Evolutionary conservation across 2,329 filamentous ascomycete species (phyloP).

Genomic region (Cordyceps fumosorosea): DNA sequence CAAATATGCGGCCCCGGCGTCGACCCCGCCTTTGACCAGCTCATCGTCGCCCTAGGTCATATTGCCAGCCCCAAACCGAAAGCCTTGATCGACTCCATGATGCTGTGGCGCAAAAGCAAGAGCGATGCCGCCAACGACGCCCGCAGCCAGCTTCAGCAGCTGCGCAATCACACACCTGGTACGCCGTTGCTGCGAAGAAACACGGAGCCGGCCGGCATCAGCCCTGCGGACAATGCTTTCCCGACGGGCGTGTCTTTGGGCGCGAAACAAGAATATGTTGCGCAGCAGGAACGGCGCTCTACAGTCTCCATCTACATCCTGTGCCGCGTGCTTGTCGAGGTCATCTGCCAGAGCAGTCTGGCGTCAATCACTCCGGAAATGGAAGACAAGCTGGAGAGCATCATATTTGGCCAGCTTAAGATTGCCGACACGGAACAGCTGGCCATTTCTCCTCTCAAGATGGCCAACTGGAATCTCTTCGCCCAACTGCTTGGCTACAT

Average conservation of each 20-base stretch:
- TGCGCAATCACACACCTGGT: constrained; percentile 34
- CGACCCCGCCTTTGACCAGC: constrained; percentile 85
- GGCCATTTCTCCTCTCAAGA: constrained; percentile 69
- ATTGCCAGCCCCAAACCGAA: constrained; percentile 93
- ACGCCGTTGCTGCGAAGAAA: constrained; percentile 60
- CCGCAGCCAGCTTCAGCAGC: constrained; percentile 50
- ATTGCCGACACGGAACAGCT: constrained; percentile 79
- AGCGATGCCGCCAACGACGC: constrained; percentile 78
- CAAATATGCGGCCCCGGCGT: constrained; percentile 83
- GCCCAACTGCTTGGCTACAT: constrained; percentile 90
- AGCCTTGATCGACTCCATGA: constrained; percentile 91
- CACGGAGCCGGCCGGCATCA: constrained; percentile 60
- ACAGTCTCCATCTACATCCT: constrained; percentile 95
- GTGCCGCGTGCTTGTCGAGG: constrained; percentile 87
- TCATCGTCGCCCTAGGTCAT: constrained; percentile 87
- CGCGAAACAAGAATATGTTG: constrained; percentile 62
- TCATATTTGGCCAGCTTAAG: constrained; percentile 94
- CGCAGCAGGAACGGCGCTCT: constrained; percentile 79
- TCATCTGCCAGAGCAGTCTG: constrained; percentile 83
- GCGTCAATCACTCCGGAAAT: constrained; percentile 80
- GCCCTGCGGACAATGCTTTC: constrained; percentile 24
- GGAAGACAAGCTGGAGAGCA: constrained; percentile 87
- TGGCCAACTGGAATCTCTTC: constrained; percentile 95
- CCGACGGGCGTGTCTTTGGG: constrained; percentile 35
- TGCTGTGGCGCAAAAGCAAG: constrained; percentile 96